A percentile compares a stretch with the other conserved stretches of the same genome.
These are phyloP conservation scores for Furcasterigmium sp. DNA, from an alignment of 2,329 filamentous ascomycete genomes.

Conservation along the genomic window DNA sequence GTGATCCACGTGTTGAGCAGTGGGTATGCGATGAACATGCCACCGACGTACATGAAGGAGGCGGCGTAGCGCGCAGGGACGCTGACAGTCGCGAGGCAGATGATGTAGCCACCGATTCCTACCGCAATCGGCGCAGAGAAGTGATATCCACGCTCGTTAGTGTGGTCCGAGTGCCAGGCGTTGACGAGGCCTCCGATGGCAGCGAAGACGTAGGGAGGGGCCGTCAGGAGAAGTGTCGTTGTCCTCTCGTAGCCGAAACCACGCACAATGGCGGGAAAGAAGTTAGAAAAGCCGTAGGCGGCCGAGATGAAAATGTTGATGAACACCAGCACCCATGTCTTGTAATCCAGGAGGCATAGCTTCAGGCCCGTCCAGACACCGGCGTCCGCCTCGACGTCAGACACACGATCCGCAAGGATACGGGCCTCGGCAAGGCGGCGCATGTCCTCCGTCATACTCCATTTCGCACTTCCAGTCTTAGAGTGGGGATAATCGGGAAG, in stretches of 20 bases:
- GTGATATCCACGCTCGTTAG: conserved; percentile 43
- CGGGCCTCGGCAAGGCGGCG: conserved; percentile 4
- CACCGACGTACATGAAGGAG: conserved; percentile 10
- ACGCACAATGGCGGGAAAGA: conserved; percentile 13
- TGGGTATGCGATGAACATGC: conserved; percentile 6
- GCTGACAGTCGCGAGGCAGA: conserved; percentile 6
- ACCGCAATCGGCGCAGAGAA: conserved; percentile 33
- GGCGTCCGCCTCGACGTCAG: conserved; percentile 2
- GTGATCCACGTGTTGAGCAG: conserved; percentile 63
- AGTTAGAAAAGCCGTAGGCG: conserved; percentile 13
- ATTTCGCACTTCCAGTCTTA: conserved; percentile 2
- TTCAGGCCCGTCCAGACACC: conserved; percentile 6
- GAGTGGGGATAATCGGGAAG: conserved; percentile 24
- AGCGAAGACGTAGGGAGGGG: conserved; percentile 12
- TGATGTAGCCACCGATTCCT: conserved; percentile 21
- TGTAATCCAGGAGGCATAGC: conserved; percentile 30
- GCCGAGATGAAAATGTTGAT: neutral
- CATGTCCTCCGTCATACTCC: conserved; percentile 6
- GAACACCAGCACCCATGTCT: conserved; percentile 31
- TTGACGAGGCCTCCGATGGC: conserved; percentile 16
- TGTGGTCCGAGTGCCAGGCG: conserved; percentile 33
- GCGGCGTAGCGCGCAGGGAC: conserved; percentile 7
- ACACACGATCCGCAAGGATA: conserved; percentile 7
- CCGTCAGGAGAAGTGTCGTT: conserved; percentile 12
- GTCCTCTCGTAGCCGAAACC: neutral